phyloP scores from a whole-genome alignment of 1,284 basidiomycete species.

The Porogramme epimiltina region DNA sequence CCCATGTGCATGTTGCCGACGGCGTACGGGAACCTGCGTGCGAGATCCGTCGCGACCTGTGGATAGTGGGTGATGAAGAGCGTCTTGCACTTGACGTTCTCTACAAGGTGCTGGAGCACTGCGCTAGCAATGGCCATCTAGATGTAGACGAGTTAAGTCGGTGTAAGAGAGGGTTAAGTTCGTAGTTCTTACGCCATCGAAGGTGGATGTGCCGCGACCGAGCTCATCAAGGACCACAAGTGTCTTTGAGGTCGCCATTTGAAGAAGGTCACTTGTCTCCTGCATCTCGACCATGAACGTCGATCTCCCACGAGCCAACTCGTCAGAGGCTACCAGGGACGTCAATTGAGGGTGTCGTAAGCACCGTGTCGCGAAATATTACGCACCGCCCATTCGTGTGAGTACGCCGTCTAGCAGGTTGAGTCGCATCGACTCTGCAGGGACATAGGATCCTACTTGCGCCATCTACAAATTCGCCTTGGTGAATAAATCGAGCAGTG shows the following conservation, averaged over 20 bases:
- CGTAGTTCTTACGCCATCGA: slow-evolving; percentile 82
- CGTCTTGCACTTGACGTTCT: slow-evolving; percentile 70
- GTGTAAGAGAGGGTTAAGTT: too few relatives aligned
- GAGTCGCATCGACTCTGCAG: slow-evolving; percentile 73
- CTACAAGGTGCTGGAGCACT: slow-evolving; percentile 74
- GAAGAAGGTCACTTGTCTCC: slow-evolving; percentile 90
- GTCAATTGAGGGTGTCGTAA: neutral
- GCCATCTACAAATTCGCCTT: slow-evolving; percentile 36
- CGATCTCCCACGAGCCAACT: slow-evolving; percentile 80
- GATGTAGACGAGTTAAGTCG: too few relatives aligned
- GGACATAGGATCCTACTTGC: slow-evolving; percentile 70
- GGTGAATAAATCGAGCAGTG: too few relatives aligned
- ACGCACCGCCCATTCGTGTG: slow-evolving; percentile 81
- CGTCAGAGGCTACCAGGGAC: slow-evolving; percentile 92
- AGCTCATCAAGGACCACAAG: slow-evolving; percentile 88
- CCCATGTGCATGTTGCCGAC: slow-evolving; percentile 88
- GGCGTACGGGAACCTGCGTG: slow-evolving; percentile 52
- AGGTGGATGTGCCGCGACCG: slow-evolving; percentile 84
- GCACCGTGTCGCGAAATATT: neutral
- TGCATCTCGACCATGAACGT: slow-evolving; percentile 97
- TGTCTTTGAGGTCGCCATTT: slow-evolving; percentile 68
- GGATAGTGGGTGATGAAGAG: slow-evolving; percentile 97
- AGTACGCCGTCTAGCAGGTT: slow-evolving; percentile 84
- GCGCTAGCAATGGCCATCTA: slow-evolving; percentile 86
- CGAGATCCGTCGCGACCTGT: slow-evolving; percentile 61